Base-by-base conservation (phyloP, 1,139 yeast genomes). In the Saccharomyces hybrid region DNA sequence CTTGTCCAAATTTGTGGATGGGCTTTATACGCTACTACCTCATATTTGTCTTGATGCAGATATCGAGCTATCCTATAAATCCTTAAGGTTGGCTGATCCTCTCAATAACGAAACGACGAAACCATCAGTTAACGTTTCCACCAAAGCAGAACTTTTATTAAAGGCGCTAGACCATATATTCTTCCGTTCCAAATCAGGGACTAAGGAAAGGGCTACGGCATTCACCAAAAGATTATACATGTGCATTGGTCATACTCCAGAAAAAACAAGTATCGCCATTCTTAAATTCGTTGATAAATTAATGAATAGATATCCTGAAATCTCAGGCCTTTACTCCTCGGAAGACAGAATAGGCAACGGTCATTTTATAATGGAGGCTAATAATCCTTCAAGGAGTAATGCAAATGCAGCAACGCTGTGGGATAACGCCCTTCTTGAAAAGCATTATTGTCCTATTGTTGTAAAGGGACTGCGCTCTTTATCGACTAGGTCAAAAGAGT, bases 271-370 rank as follows among this genome's bases (percentile, higher is more conserved):
- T 0, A 76, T 88, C 62, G 96, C 96, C 0, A 71, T 83, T 0
- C 73, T 90, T 54, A 86, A 87, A 65, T 86, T 91, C 59, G 67
- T 90, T 50, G 95, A 89, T 38, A 88, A 88, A 64, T 75, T 93
- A 60, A 78, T 82, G 68, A 82, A 82, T 52, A 79, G 88, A 67
- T 83, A 82, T 64, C 84, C 86, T 49, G 84, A 83, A 53, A 73
- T 89, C 51, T 79, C 82, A 53, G 88, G 95, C 0, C 75, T 91
- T 54, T 90, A 86, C 74, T 82, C 88, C 42, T 88, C 96, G 0
- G 96, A 90, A 54, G 99, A 93, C 66, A 78, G 95, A 62, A 81
- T 91, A 47, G 88, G 88, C 14, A 81, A 84, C 59, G 96, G 96
- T 55, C 75, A 78, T 4, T 85, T 86, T 65, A 81, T 83, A 38